These are phyloP conservation scores for Datisca glomerata DNA, from an alignment of 306 rosid genomes.

Conservation along the genomic window DNA sequence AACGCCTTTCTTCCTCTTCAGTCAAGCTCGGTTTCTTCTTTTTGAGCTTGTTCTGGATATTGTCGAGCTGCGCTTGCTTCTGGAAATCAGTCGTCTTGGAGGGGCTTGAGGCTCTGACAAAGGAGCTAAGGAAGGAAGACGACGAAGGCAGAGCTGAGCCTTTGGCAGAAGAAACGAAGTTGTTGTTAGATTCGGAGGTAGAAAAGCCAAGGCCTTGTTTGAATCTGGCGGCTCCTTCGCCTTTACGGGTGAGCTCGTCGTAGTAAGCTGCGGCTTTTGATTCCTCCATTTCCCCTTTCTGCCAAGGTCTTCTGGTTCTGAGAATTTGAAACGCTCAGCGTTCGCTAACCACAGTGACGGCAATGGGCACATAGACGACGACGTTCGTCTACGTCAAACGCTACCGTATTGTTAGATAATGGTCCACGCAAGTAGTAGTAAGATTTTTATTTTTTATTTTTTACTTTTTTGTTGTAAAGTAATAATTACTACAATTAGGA, in stretches of 20 bases:
- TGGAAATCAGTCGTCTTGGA: conserved; percentile 27
- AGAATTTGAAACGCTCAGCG: too few relatives aligned
- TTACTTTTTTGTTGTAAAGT: too few relatives aligned
- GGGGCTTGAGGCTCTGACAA: conserved; percentile 73
- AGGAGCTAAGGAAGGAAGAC: conserved; percentile 63
- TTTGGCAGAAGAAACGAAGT: conserved; percentile 26
- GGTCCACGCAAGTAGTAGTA: too few relatives aligned
- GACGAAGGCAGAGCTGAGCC: conserved; percentile 36
- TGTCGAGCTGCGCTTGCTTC: conserved; percentile 43
- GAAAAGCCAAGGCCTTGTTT: conserved; percentile 89
- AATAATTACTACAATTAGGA: too few relatives aligned
- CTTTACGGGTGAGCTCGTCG: conserved; percentile 71
- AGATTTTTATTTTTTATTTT: too few relatives aligned
- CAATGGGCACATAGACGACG: too few relatives aligned
- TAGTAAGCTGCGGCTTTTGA: conserved; percentile 88
- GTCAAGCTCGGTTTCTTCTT: conserved; percentile 24
- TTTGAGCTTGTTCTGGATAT: conserved; percentile 71
- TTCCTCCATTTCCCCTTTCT: conserved; percentile 61
- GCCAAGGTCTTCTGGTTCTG: too few relatives aligned
- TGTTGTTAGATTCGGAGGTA: conserved; percentile 22
- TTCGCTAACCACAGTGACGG: too few relatives aligned
- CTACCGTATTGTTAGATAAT: too few relatives aligned
- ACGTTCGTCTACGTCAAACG: too few relatives aligned
- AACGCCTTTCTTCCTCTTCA: conserved; percentile 8
- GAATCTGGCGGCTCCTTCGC: conserved; percentile 80